Evolutionary conservation across 2,329 filamentous ascomycete species (phyloP).

Genomic region (Sclerotinia glacialis): DNA sequence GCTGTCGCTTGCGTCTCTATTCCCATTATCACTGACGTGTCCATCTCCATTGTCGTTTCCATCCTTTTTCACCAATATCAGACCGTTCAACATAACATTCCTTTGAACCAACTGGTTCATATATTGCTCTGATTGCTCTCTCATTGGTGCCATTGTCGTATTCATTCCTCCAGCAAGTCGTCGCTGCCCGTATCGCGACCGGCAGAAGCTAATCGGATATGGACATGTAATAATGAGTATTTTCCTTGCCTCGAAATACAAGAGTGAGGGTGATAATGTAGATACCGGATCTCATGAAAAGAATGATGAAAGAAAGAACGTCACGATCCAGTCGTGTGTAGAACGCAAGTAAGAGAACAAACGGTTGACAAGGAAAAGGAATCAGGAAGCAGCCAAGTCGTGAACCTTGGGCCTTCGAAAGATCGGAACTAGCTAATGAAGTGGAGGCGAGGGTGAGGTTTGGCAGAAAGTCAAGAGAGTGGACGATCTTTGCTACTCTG

Average conservation of each 20-base stretch:
- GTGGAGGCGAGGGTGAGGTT: slow-evolving; percentile 21
- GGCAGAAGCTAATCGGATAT: slow-evolving; percentile 29
- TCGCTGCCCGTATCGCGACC: slow-evolving; percentile 26
- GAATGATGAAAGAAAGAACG: slow-evolving; percentile 26
- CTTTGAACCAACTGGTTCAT: slow-evolving; percentile 25
- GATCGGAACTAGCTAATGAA: slow-evolving; percentile 17
- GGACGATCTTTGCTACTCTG: slow-evolving; percentile 10
- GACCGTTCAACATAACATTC: slow-evolving; percentile 16
- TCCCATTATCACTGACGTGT: not conserved
- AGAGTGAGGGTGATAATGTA: slow-evolving; percentile 4
- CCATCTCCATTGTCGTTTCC: not conserved
- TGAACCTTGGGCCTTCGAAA: slow-evolving; percentile 24
- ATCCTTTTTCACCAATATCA: slow-evolving; percentile 19
- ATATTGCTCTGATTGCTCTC: slow-evolving; percentile 27
- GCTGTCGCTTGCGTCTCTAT: not conserved
- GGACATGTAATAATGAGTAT: slow-evolving; percentile 30
- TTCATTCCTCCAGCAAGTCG: slow-evolving; percentile 35
- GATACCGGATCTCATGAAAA: slow-evolving; percentile 24
- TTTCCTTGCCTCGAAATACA: slow-evolving; percentile 19
- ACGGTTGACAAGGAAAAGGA: slow-evolving; percentile 24
- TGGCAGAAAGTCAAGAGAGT: slow-evolving; percentile 2
- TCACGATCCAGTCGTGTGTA: slow-evolving; percentile 40
- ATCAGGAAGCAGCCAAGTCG: slow-evolving; percentile 29
- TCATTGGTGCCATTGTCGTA: slow-evolving; percentile 37
- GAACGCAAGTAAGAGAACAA: slow-evolving; percentile 30